Evolutionary conservation across 768 basidiomycete genomes (phyloP), one percentile per base, ranked within the genome.

Genomic region (Termitomyces sp.): DNA sequence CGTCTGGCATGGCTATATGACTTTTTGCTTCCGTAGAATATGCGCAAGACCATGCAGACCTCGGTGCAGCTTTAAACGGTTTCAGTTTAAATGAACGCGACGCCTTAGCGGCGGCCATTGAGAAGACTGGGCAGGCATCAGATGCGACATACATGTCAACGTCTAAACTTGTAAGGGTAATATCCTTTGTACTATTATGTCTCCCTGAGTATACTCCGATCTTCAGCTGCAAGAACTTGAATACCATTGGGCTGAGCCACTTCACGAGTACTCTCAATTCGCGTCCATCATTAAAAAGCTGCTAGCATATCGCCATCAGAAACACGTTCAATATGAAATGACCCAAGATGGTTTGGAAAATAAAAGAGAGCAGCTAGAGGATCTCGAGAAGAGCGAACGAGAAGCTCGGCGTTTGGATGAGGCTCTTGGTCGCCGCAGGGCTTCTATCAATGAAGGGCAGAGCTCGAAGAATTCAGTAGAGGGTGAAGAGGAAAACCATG

Each of bases 271-370:
- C 72, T 76, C 87, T 54, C 97, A 98, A 71, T 99, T 98, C 69
- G 92, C 91, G 13, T 77, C 81, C 20, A 95, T 98, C 67, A 98
- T 99, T 75, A 95, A 93, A 80, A 90, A 90, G 67, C 76, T 98
- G 34, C 85, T 99, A 48, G 85, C 86, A 0, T 99, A 95, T 73
- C 90, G 97, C 44, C 96, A 98, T 69, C 94, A 95, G 74, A 98
- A 98, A 73, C 94, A 99, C 61, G 90, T 94, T 8, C 97, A 99
- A 70, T 95, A 88, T 66, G 97, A 99, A 73, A 90, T 97, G 83
- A 96, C 97, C 4, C 91, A 96, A 70, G 95, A 98, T 68, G 78
- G 80, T 26, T 77, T 99, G 13, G 94, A 94, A 62, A 75, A 77
- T 15, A 96, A 93, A 72, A 86, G 86, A 56, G 92, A 91, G 65